Conservation (phyloP, 2,329 filamentous ascomycete species). For the Stachybotrys chartarum region DNA sequence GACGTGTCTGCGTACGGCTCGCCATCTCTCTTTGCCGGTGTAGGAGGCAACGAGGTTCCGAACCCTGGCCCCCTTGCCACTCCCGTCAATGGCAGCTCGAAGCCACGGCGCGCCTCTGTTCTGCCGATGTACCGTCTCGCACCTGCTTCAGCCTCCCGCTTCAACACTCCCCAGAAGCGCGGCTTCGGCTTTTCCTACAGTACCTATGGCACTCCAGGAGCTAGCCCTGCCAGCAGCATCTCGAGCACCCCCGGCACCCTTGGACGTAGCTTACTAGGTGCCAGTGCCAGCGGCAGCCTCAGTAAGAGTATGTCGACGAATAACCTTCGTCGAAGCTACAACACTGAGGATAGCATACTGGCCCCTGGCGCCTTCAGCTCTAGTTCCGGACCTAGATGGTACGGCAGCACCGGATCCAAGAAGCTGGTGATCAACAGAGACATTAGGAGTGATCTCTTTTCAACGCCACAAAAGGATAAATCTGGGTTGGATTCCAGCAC, state of each 20-base stretch:
- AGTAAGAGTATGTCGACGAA: conserved; percentile 85
- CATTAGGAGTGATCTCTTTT: conserved; percentile 66
- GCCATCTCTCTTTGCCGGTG: conserved; percentile 72
- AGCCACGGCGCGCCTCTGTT: conserved; percentile 71
- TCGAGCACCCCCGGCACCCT: conserved; percentile 61
- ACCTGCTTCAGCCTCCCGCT: conserved; percentile 69
- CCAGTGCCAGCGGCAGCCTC: conserved; percentile 64
- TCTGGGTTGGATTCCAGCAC: conserved; percentile 26
- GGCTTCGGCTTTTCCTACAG: conserved; percentile 93
- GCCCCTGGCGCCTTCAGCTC: conserved; percentile 78
- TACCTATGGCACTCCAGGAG: conserved; percentile 75
- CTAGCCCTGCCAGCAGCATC: conserved; percentile 56
- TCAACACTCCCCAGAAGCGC: conserved; percentile 76
- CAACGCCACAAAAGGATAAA: conserved; percentile 50
- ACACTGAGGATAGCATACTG: conserved; percentile 77
- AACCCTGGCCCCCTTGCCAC: conserved; percentile 89
- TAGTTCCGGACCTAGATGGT: conserved; percentile 55
- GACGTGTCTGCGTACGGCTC: conserved; percentile 88
- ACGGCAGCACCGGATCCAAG: conserved; percentile 68
- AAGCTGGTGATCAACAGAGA: conserved; percentile 88
- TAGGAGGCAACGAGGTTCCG: conserved; percentile 53
- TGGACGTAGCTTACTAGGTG: conserved; percentile 56
- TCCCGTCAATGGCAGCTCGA: conserved; percentile 68
- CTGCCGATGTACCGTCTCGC: conserved; percentile 84
- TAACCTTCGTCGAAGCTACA: conserved; percentile 76